Evolutionary conservation across 768 basidiomycete genomes (phyloP), one percentile per base, ranked within the genome.

Genomic region (Phlegmacium glaucopus): DNA sequence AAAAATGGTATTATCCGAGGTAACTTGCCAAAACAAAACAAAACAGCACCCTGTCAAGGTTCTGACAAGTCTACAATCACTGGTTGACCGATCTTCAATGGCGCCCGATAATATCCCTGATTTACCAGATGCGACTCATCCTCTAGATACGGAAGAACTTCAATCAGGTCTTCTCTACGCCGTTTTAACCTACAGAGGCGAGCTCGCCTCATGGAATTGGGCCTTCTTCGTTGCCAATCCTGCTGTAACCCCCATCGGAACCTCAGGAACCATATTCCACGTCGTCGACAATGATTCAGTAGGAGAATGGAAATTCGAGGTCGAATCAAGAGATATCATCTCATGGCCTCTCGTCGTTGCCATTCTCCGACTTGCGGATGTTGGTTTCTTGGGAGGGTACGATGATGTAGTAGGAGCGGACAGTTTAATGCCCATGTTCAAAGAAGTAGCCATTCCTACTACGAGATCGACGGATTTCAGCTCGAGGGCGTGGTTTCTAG

Each of bases 191-290:
- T 76, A 75, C 54, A 59, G 70, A 15, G 73, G 72, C 30, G 74
- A 77, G 50, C 68, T 72, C 28, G 72, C 72, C 16, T 65, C 71
- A 5, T 77, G 75, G 75, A 71, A 75, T 51, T 77, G 75, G 75
- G 68, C 71, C 5, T 77, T 77, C 54, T 76, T 69, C 60, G 65
- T 75, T 25, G 68, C 73, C 41, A 65, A 75, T 56, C 69, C 72
- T 39, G 44, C 61, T 6, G 55, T 62, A 1, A 51, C 57, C 4
- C 74, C 75, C 11, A 69, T 75, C 51, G 75, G 75, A 17, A 64
- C 68, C 34, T 55, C 62, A 12, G 74, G 75, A 4, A 74, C 73
- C 7, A 56, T 75, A 5, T 75, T 75, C 58, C 72, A 74, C 46
- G 72, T 74, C 52, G 63, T 71, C 47, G 64, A 63, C 46, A 58